Evolutionary conservation across 208 protist genomes (phyloP).

Genomic region (Tritrichomonas musculus): DNA sequence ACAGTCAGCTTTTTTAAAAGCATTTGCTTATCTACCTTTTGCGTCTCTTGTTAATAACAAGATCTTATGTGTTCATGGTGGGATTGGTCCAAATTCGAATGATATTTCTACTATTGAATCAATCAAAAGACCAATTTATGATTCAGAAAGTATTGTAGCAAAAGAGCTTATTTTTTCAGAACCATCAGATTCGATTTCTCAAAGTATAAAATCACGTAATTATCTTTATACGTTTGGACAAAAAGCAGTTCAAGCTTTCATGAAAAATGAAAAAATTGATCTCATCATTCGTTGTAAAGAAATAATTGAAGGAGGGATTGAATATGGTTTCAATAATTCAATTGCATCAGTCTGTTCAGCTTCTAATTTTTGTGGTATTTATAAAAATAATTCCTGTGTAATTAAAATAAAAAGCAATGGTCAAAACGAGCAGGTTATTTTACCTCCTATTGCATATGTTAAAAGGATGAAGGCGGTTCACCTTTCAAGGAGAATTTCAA

Average conservation of each 20-base stretch:
- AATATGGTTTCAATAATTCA: not conserved
- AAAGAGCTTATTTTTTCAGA: not conserved
- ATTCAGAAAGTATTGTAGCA: not conserved
- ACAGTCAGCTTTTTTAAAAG: not conserved
- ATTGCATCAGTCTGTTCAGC: not conserved
- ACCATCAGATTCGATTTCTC: not conserved
- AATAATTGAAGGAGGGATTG: not conserved
- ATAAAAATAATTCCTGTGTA: not conserved
- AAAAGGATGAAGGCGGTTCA: no score
- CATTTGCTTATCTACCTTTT: not conserved
- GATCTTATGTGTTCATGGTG: not conserved
- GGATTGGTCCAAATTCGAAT: not conserved
- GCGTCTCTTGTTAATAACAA: not conserved
- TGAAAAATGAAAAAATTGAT: not conserved
- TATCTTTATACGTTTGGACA: not conserved
- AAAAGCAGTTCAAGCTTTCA: not conserved
- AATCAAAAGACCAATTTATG: not conserved
- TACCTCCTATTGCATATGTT: no score
- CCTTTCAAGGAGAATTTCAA: no score
- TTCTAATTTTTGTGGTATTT: not conserved
- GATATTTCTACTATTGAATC: not conserved
- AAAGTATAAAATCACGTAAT: not conserved
- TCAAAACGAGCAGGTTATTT: no score
- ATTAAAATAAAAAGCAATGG: no score
- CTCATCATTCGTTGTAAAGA: not conserved